These are phyloP conservation scores for Claviceps sorghi DNA, from an alignment of 2,329 filamentous ascomycete genomes.

Conservation along the genomic window DNA sequence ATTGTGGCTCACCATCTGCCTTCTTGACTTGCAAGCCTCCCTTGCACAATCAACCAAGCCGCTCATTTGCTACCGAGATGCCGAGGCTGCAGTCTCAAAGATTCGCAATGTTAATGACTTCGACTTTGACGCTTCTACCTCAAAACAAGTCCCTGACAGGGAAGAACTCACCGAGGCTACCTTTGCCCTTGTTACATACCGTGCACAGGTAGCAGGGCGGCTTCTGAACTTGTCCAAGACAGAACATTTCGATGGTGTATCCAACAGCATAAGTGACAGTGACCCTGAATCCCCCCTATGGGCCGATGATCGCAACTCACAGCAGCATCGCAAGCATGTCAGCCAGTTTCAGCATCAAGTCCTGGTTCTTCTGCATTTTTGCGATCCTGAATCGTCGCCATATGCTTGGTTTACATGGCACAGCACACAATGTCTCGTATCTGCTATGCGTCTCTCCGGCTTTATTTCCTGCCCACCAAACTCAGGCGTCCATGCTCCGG, in stretches of 20 bases:
- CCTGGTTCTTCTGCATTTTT: slow-evolving; percentile 5
- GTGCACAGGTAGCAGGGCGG: slow-evolving; percentile 3
- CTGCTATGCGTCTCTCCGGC: slow-evolving; percentile 2
- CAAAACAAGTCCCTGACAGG: not conserved
- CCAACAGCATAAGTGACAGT: not conserved
- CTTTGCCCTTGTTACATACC: slow-evolving; percentile 5
- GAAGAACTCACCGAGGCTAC: slow-evolving; percentile 8
- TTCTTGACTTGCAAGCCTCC: slow-evolving; percentile 6
- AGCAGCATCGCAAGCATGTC: not conserved
- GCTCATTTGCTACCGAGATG: slow-evolving; percentile 4
- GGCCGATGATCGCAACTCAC: not conserved
- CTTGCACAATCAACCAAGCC: slow-evolving; percentile 5
- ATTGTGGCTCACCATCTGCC: slow-evolving; percentile 6
- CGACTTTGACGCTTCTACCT: slow-evolving; percentile 5
- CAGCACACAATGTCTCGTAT: slow-evolving; percentile 7
- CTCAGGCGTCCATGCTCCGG: not conserved
- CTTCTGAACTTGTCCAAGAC: not conserved
- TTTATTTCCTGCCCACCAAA: not conserved
- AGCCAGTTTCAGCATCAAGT: slow-evolving; percentile 4
- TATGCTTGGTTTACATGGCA: slow-evolving; percentile 9
- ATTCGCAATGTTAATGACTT: slow-evolving; percentile 6
- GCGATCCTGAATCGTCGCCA: slow-evolving; percentile 6
- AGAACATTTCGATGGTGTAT: not conserved
- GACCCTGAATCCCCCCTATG: not conserved
- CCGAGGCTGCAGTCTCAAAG: not conserved